Evolutionary conservation across 805 yeast genomes (phyloP), one percentile per base, ranked within the genome.

Genomic region (Wickerhamomyces ciferrii): DNA sequence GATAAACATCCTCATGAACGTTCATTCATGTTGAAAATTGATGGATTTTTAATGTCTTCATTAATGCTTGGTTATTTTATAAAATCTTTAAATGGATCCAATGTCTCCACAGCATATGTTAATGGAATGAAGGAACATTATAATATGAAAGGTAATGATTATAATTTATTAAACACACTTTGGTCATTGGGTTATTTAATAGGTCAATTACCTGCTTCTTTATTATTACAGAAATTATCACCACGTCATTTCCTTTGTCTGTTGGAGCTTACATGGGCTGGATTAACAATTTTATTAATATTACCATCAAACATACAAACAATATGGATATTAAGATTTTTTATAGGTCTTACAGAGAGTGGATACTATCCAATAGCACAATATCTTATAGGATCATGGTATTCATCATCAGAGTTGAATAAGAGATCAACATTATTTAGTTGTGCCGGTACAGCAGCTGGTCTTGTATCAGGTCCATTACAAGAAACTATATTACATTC

Each of bases 171-270:
- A 56, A 56, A 60, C 3, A 68, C 79, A 0, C 50, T 68, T 24
- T 76, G 72, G 71, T 70, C 79, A 0, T 71, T 72, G 15, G 82
- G 81, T 4, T 76, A 76, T 48, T 68, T 75, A 39, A 54, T 77
- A 41, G 80, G 79, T 3, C 76, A 71, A 48, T 63, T 75, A 19
- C 81, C 81, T 8, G 68, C 77, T 1, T 69, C 69, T 39, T 52
- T 64, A 48, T 58, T 75, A 17, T 55, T 74, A 38, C 74, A 69
- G 49, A 56, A 67, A 35, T 59, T 72, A 13, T 66, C 74, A 13
- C 74, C 77, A n/a, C 55, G 77, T 36, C 70, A 61, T 48, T 74
- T 70, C 48, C 55, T 76, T 38, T 77, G 75, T 3, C 63, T 67
- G 2, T 50, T 74, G 43, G 78, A 75, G 51, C 41, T 75, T 15